Evolutionary conservation across 495 filamentous ascomycete genomes (phyloP), one percentile per base, ranked within the genome.

Genomic region (Rusavskia elegans): DNA sequence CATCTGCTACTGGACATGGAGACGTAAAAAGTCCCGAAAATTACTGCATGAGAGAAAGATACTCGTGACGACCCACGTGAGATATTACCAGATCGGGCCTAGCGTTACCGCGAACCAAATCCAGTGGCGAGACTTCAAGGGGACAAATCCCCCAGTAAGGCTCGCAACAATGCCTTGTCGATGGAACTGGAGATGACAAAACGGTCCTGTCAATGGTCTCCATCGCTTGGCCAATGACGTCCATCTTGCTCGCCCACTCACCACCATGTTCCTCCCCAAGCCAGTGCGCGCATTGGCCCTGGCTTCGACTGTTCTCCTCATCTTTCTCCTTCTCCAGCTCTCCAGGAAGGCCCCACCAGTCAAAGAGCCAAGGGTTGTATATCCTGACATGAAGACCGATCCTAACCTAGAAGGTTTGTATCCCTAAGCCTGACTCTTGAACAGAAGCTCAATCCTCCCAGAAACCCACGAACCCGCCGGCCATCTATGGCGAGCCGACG

Each of bases 391-490:
- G 57, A 76, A 79, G 50, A 70, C 75, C 39, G 89, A 95, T 66
- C 89, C 89, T 50, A 83, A 87, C 61, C 63, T 90, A 62, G 85
- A 93, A 65, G 80, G 89, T 92, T 73, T 52, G 79, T 70, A 30
- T 9, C 39, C 14, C 16, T 42, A 11, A 19, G 20, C 39, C 20
- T 9, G 3, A 0, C 39, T 42, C 7, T 20, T 11, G 0, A 42
- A 19, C 11, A 1, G 30, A 40, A 53, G 8, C 40, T 54, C 55
- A 61, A 6, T 21, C 21, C 6, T 38, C 29, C n/a, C 59, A 95
- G 89, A 73, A 32, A 90, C 83, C 16, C 80, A 79, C 53, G 89
- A 96, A 68, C 89, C 89, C 27, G 75, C 81, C 52, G 88, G 85
- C 19, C 68, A 76, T 16, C 68, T 96, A 54, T 76, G 75, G 60